Base-by-base conservation (phyloP, 2,329 filamentous ascomycete species). In the Xylaria sp. region DNA sequence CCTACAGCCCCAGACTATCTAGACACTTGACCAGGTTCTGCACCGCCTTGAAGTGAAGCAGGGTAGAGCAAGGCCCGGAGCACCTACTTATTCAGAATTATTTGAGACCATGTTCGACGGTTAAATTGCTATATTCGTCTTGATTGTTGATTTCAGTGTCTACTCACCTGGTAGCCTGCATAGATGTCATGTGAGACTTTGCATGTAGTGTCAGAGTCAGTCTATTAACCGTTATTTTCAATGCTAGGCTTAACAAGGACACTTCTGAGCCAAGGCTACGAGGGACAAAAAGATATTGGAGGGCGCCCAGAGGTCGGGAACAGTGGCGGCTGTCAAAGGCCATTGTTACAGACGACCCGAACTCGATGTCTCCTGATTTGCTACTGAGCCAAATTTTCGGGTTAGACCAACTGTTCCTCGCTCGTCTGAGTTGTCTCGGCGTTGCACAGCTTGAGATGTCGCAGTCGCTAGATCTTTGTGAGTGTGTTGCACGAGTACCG, bases 401-500 rank as follows among this genome's bases (percentile, higher is more conserved):
- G 58, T 65, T 33, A 26, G 31, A 38, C 54, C n/a, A 36, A 31
- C 38, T 63, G 54, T 59, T 51, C 46, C 53, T 65, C 61, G 4
- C 60, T 23, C 57, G 40, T 54, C 36, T 26, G 44, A 49, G 28
- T 26, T 65, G 63, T 65, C 51, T 66, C 63, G 66, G 68, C 33
- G 51, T 54, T 28, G 51, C 26, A 66, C 66, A 63, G 59, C 17
- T 69, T n/a, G 26, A 48, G 31, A 44, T 51, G 40, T 28, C 23
- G 59, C 36, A 56, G 42, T 49, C 26, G 56, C 60, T 20, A 38
- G 56, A 58, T 67, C 59, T 66, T 20, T 46, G 56, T 46, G 31
- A 56, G 13, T 36, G 46, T 49, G 66, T 69, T 46, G 59, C 31
- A 71, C 68, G 28, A 53, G 38, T 54, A 59, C 36, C n/a, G 56